Percentiles rank a stretch among this genome's conserved stretches.
These are phyloP conservation scores for Chlamydomonas asymmetrica DNA, from an alignment of 139 green algal species.

Conservation along the genomic window DNA sequence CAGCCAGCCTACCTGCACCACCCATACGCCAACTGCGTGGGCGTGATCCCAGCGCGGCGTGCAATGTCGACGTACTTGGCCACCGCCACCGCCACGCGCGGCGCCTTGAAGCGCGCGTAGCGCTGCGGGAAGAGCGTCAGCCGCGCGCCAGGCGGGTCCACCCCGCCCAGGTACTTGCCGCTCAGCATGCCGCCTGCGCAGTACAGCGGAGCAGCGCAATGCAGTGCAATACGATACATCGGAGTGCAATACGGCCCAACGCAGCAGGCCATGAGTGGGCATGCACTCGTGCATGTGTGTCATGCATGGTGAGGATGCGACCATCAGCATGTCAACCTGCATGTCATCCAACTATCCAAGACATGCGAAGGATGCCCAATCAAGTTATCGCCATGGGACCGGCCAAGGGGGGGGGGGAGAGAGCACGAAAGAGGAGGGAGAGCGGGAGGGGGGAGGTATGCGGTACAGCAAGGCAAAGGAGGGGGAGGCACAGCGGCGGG, in stretches of 20 bases:
- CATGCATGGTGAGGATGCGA: neutral
- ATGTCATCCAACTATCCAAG: neutral
- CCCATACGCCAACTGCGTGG: conserved; percentile 51
- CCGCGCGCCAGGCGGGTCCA: conserved; percentile 5
- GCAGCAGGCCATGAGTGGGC: neutral
- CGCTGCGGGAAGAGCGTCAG: conserved; percentile 14
- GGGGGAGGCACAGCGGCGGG: no score
- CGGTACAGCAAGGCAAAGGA: no score
- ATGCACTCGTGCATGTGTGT: neutral
- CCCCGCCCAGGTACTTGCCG: conserved; percentile 60
- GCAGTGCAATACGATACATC: neutral
- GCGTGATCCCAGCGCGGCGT: conserved; percentile 40
- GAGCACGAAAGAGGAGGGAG: no score
- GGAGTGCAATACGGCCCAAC: neutral
- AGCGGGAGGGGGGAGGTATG: no score
- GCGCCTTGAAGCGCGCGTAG: conserved; percentile 25
- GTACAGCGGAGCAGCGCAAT: neutral
- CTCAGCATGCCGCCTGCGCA: conserved; percentile 40
- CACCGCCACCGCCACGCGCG: conserved; percentile 31
- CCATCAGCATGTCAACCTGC: neutral
- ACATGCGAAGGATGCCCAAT: neutral
- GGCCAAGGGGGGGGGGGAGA: no score
- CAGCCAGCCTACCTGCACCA: conserved; percentile 40
- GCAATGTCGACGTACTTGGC: conserved; percentile 66
- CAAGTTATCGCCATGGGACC: no score